Conservation (phyloP, 192 early-diverging fungal species). For the Phlyctochytrium bullatum region DNA sequence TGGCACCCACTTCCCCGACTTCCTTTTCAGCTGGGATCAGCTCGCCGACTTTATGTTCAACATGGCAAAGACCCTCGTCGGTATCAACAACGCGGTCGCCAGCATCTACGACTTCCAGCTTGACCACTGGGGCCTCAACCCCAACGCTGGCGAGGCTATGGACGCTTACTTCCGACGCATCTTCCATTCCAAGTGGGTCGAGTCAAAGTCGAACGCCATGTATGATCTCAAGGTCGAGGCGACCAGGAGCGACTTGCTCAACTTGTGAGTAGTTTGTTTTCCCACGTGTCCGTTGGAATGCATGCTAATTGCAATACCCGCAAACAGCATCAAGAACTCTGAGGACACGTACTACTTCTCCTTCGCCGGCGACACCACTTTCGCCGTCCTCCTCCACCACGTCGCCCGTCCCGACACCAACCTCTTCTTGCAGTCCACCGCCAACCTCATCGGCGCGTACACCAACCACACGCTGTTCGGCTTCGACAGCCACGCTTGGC, state of each 20-base stretch:
- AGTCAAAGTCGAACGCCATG: slow-evolving; percentile 10
- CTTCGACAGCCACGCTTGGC: slow-evolving; percentile 11
- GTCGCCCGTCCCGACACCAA: slow-evolving; percentile 4
- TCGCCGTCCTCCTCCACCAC: neutral
- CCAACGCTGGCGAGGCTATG: slow-evolving; percentile 8
- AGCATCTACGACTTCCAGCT: slow-evolving; percentile 23
- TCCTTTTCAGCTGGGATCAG: neutral
- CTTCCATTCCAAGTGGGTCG: slow-evolving; percentile 6
- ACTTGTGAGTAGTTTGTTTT: slow-evolving; percentile 5
- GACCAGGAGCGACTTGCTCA: neutral
- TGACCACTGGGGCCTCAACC: slow-evolving; percentile 21
- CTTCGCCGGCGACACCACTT: slow-evolving; percentile 9
- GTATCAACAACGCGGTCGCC: slow-evolving; percentile 4
- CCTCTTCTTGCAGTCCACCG: neutral
- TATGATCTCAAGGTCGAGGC: slow-evolving; percentile 15
- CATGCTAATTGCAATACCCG: no score
- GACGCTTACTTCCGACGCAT: slow-evolving; percentile 12
- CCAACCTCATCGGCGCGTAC: slow-evolving; percentile 23
- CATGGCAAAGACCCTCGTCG: slow-evolving; percentile 10
- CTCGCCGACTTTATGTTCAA: slow-evolving; percentile 7
- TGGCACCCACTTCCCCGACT: slow-evolving; percentile 17
- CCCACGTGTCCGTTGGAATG: no score
- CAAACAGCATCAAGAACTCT: slow-evolving; percentile 14
- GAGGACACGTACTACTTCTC: slow-evolving; percentile 24
- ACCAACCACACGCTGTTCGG: slow-evolving; percentile 4